Base-by-base conservation (phyloP, 1,284 basidiomycete genomes). In the Lignosus rhinocerotis region DNA sequence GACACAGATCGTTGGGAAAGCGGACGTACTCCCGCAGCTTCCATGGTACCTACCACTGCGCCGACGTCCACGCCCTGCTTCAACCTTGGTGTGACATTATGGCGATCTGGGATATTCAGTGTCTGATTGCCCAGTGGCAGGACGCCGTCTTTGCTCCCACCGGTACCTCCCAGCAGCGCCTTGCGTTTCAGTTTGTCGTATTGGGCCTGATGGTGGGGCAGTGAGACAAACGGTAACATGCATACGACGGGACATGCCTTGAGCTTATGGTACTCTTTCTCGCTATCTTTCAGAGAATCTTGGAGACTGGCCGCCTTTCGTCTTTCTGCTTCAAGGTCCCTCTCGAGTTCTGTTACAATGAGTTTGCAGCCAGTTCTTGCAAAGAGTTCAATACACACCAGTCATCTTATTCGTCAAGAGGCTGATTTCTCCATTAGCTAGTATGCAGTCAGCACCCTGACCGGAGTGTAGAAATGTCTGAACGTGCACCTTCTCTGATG, bases 221-320 rank as follows among this genome's bases (percentile, higher is more conserved):
- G 36, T 39, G 8, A 39, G 34, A 36, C 9, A n/a, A 11, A 14
- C 11, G n/a, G 36, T 12, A 39, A 39, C 9, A 39, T n/a, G 25
- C 11, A 39, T 39, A n/a, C 19, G 21, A 32, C n/a, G 11, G n/a
- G 1, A 19, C 30, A 2, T 46, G 84, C 92, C 78, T 93, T 93
- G 51, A 94, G 82, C 69, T 92, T 93, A 58, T 89, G 87, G 68
- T 93, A 94, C 65, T 93, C 92, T 66, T 90, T 92, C 64, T 93
- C 91, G 65, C 86, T 81, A 65, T 92, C 89, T 65, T 84, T 81
- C 6, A 87, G 78, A 1, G 82, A 75, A 41, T 94, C 91, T 67
- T 92, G 89, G 17, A 90, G 67, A 32, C 92, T 89, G 12, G 84
- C 80, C 19, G 82, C 78, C 67, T 87, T 90, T 16, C 90, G 80